These are phyloP conservation scores for Trypanosomatidae sp. DNA, from an alignment of 208 protist genomes.

Conservation along the genomic window DNA sequence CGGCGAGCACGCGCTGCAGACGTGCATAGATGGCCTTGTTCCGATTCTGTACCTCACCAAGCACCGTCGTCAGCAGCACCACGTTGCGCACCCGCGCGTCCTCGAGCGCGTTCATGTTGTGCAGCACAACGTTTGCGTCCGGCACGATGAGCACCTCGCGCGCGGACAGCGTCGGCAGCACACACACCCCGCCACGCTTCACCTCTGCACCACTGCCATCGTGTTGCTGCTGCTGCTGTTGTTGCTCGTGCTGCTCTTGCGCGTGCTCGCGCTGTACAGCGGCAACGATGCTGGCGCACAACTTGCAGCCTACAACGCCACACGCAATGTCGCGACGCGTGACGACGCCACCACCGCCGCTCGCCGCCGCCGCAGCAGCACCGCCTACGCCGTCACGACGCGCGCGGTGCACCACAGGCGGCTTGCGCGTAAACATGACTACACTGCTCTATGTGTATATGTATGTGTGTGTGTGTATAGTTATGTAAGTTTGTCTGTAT, in stretches of 20 bases:
- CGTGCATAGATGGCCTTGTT: slow-evolving; percentile 84
- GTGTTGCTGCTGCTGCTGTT: too few species aligned
- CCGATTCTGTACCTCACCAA: slow-evolving; percentile 83
- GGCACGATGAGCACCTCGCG: slow-evolving; percentile 45
- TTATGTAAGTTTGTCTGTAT: too few species aligned
- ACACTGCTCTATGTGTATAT: too few species aligned
- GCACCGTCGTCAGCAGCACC: slow-evolving; percentile 79
- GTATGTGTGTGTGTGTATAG: too few species aligned
- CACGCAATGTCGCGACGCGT: slow-evolving; percentile 79
- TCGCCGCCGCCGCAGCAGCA: slow-evolving; percentile 1
- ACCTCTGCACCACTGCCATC: too few species aligned
- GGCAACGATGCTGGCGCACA: slow-evolving; percentile 22
- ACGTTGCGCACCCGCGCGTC: slow-evolving; percentile 65
- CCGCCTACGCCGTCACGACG: slow-evolving; percentile 6
- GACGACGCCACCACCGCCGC: slow-evolving; percentile 9
- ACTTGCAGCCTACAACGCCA: slow-evolving; percentile 33
- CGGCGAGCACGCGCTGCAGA: slow-evolving; percentile 57
- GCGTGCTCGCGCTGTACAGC: neutral
- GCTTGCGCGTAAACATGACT: slow-evolving; percentile 83
- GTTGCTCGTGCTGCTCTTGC: too few species aligned
- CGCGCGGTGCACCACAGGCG: slow-evolving; percentile 29
- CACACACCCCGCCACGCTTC: slow-evolving; percentile 2
- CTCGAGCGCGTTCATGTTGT: slow-evolving; percentile 89
- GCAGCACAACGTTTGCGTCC: slow-evolving; percentile 87
- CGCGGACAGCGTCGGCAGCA: slow-evolving; percentile 13